phyloP scores from a whole-genome alignment of 495 filamentous ascomycete species.

The Annulohypoxylon moriforme region DNA sequence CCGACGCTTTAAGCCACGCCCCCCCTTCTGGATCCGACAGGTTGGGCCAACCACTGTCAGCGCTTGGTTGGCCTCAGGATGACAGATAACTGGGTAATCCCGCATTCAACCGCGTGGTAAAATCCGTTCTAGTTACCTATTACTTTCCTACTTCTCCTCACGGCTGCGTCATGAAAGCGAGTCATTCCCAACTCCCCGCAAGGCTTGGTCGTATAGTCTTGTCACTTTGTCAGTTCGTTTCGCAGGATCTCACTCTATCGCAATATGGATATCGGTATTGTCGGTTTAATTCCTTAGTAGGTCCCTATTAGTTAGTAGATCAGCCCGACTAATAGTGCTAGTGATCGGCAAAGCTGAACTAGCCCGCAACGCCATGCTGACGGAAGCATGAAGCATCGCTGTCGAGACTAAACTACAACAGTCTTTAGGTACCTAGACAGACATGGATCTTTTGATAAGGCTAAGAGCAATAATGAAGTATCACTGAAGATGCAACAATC shows the following conservation, averaged over 20 bases:
- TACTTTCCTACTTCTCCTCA: neutral
- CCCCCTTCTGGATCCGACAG: conserved; percentile 27
- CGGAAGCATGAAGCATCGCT: conserved; percentile 20
- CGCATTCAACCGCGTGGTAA: conserved; percentile 13
- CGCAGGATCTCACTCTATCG: neutral
- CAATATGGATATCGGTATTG: neutral
- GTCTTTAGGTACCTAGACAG: neutral
- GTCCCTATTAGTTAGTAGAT: neutral
- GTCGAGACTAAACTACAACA: neutral
- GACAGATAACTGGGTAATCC: conserved; percentile 14
- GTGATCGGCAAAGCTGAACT: conserved; percentile 39
- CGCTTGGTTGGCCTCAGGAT: conserved; percentile 19
- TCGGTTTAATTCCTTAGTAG: conserved; percentile 2
- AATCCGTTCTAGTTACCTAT: neutral
- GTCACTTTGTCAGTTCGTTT: neutral
- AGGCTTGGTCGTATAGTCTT: conserved; percentile 6
- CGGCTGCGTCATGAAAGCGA: conserved; percentile 11
- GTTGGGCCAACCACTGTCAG: conserved; percentile 23
- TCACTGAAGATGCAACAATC: neutral
- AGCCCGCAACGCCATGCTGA: conserved; percentile 15
- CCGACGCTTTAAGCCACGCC: conserved; percentile 20
- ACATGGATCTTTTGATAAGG: conserved; percentile 17
- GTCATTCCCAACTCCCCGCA: neutral
- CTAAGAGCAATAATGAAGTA: neutral
- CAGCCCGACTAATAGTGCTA: conserved; percentile 21